phyloP scores from a whole-genome alignment of 768 basidiomycete species.

The Dioszegia hungarica region DNA sequence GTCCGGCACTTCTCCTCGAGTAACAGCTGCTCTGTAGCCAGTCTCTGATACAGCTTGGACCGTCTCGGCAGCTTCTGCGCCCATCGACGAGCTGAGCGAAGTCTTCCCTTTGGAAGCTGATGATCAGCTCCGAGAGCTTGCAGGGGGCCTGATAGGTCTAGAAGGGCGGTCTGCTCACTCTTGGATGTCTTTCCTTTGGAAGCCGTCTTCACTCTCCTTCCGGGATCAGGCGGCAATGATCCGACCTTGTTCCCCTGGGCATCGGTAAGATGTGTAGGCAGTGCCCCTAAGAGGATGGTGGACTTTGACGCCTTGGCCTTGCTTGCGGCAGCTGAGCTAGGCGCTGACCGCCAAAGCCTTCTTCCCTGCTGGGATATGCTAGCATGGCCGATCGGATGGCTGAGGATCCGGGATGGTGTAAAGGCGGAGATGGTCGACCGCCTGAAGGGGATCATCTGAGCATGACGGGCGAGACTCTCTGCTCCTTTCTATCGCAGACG shows the following conservation, averaged over 20 bases:
- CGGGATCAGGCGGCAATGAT: not conserved
- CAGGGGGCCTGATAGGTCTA: too few relatives aligned
- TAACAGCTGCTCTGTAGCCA: slow-evolving; percentile 7
- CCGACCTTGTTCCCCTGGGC: not conserved
- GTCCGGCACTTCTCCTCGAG: slow-evolving; percentile 23
- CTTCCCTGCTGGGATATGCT: too few relatives aligned
- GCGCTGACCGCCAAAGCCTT: too few relatives aligned
- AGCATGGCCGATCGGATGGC: too few relatives aligned
- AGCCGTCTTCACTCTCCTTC: not conserved
- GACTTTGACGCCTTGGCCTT: not conserved
- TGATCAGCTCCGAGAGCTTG: too few relatives aligned
- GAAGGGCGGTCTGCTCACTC: too few relatives aligned
- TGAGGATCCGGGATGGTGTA: too few relatives aligned
- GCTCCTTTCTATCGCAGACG: not conserved
- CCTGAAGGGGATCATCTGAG: slow-evolving; percentile 5
- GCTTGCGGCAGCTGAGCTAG: not conserved
- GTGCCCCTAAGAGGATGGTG: not conserved
- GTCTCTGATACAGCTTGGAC: not conserved
- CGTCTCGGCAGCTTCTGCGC: not conserved
- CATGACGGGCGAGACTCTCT: not conserved
- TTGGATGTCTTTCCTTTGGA: too few relatives aligned
- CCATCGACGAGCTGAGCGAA: too few relatives aligned
- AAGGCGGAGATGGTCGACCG: too few relatives aligned
- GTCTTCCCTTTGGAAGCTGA: too few relatives aligned
- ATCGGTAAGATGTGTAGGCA: not conserved